A percentile compares a stretch with the other conserved stretches of the same genome.
Conservation (phyloP, 2,329 filamentous ascomycete genomes). For the Cercospora nicotianae region DNA sequence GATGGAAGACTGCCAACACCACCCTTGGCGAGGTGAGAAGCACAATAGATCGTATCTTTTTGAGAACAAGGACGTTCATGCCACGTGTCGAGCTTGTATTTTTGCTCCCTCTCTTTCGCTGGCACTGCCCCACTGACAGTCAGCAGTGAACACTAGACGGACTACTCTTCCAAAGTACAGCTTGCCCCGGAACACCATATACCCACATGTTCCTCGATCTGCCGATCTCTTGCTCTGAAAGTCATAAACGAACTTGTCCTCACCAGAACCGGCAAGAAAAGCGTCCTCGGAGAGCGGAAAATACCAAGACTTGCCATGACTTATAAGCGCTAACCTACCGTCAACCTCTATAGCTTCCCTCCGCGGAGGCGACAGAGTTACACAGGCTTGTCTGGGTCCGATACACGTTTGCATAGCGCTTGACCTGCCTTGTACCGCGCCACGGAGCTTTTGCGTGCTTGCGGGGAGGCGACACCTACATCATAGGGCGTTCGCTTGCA, state of each 20-base stretch:
- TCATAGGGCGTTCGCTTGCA: not conserved
- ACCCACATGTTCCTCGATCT: not conserved
- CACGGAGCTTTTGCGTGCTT: not conserved
- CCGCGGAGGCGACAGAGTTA: not conserved
- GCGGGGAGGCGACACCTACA: not conserved
- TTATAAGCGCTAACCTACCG: not conserved
- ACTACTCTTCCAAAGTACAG: not conserved
- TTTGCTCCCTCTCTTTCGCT: not conserved
- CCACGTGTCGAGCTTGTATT: not conserved
- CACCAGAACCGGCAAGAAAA: not conserved
- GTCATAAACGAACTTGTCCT: not conserved
- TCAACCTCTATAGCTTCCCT: not conserved
- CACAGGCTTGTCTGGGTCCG: not conserved
- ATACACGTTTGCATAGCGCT: not conserved
- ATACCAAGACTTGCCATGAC: constrained; percentile 6
- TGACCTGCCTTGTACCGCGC: not conserved
- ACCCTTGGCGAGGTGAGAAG: constrained; percentile 2
- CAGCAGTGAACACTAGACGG: not conserved
- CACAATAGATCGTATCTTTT: not conserved
- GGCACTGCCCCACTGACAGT: not conserved
- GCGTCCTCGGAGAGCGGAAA: not conserved
- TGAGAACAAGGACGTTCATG: not conserved
- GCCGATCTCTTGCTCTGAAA: not conserved
- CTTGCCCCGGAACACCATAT: not conserved
- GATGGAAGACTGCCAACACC: not conserved